These are phyloP conservation scores for Lepidium campestre DNA, from an alignment of 441 rosid species.

Conservation along the genomic window DNA sequence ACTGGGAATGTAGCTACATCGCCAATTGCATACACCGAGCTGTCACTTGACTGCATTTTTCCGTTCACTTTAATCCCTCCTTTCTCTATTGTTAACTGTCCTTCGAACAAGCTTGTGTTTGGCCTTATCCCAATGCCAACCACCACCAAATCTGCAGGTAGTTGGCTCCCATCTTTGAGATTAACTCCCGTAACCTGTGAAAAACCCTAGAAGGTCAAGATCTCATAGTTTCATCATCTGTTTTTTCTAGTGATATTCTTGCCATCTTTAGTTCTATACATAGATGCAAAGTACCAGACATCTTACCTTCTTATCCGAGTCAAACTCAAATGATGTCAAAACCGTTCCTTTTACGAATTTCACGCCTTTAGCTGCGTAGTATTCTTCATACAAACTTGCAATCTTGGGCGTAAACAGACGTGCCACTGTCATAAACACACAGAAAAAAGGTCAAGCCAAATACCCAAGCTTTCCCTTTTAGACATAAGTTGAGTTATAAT, in stretches of 20 bases:
- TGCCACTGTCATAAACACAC: constrained; percentile 56
- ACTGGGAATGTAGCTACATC: constrained; percentile 93
- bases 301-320: constrained; percentile 58
- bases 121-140: constrained; percentile 95
- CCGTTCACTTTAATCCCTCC: constrained; percentile 92
- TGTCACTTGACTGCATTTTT: constrained; percentile 72
- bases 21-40: constrained; percentile 84
- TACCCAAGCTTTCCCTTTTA: not conserved
- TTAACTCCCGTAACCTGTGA: constrained; percentile 78
- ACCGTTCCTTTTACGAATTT: constrained; percentile 84
- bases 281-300: not conserved
- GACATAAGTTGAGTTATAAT: not conserved
- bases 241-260: not conserved
- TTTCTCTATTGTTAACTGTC: constrained; percentile 81
- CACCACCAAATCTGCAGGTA: constrained; percentile 77
- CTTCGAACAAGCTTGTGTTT: constrained; percentile 85
- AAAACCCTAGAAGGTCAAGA: not conserved
- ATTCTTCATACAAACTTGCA: constrained; percentile 76
- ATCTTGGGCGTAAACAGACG: constrained; percentile 88
- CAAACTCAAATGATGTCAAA: constrained; percentile 76
- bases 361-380: constrained; percentile 79
- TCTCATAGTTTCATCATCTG: not conserved
- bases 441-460: constrained; percentile 4
- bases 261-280: not conserved
- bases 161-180: constrained; percentile 71